A percentile compares a stretch with the other conserved stretches of the same genome.
Conservation (phyloP, 176 grass and related monocot species). For the Elaeis guineensis region DNA sequence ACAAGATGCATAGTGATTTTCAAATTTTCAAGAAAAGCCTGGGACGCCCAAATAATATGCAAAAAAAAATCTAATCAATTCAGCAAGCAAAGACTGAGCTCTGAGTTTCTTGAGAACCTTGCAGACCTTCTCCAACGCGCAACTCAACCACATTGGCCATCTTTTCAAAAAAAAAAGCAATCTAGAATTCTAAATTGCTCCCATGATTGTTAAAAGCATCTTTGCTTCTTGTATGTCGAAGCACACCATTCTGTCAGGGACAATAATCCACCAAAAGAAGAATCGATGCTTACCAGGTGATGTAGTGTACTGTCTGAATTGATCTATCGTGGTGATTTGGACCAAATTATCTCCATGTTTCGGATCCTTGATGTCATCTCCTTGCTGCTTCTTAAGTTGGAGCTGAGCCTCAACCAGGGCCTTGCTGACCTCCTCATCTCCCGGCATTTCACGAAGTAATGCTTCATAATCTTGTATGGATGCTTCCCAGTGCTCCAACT, state of each 20-base stretch:
- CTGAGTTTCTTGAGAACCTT: too few relatives aligned
- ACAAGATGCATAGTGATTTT: too few relatives aligned
- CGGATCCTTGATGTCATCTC: background rate
- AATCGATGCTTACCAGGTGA: constrained; percentile 1
- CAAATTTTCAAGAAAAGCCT: too few relatives aligned
- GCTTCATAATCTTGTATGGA: constrained; percentile 29
- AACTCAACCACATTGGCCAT: too few relatives aligned
- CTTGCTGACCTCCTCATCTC: constrained; percentile 16
- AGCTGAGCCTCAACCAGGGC: constrained; percentile 7
- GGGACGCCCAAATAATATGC: too few relatives aligned
- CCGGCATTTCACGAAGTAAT: constrained; percentile 6
- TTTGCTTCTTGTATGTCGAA: too few relatives aligned
- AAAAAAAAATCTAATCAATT: too few relatives aligned
- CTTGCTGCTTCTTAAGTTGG: constrained; percentile 13
- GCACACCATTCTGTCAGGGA: background rate
- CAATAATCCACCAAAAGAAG: background rate
- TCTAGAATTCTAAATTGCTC: too few relatives aligned
- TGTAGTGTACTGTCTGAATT: constrained; percentile 8
- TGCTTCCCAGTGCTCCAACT: constrained; percentile 30
- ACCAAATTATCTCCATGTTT: background rate
- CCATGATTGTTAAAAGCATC: too few relatives aligned
- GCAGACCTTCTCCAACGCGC: too few relatives aligned
- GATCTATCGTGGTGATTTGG: background rate
- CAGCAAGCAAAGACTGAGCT: too few relatives aligned
- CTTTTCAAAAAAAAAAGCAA: too few relatives aligned